Evolutionary conservation across 1,284 basidiomycete species (phyloP), one percentile per base, ranked within the genome.

Genomic region (Neonothopanus nambi): DNA sequence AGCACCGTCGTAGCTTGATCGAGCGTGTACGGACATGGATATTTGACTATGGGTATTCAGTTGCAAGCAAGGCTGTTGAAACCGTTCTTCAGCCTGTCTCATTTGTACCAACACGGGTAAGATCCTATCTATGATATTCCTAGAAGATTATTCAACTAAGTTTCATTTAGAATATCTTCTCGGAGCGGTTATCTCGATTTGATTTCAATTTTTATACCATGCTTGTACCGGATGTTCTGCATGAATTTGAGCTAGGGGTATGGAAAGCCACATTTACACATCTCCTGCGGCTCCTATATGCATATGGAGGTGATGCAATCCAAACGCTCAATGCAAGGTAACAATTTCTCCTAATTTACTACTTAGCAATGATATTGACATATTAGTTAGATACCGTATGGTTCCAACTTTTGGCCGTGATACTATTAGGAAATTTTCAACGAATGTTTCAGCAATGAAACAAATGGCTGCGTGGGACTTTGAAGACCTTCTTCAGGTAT

Each of bases 401-500:
- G 13, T 46, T n/a, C 44, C 44, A 46, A 23, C 26, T 7, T 46
- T 46, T 17, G 26, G 13, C 17, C n/a, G 15, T n/a, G 44, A 28
- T 11, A 46, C 26, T 18, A 46, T 46, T 15, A 13, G 44, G 15
- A n/a, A 8, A 33, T 46, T 26, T 26, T 28, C 21, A 46, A 26
- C 12, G 20, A 46, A 28, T 46, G 26, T 33, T 46, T 33, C 21
- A 26, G 11, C 26, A 26, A 23, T 46, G 7, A 46, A 30, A 18
- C 11, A 33, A 30, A 26, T 46, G 44, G 26, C 21, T 46, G 24
- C 24, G 21, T n/a, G n/a, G 28, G n/a, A 23, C 47, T 20, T 48
- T 51, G 61, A 71, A 43, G 62, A 59, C 1, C 56, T 72, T 0
- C 45, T 71, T 0, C 58, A 58, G 1, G 46, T 36, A 2, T n/a